Conservation (phyloP, 768 basidiomycete species). For the Pulveroboletus sp. region DNA sequence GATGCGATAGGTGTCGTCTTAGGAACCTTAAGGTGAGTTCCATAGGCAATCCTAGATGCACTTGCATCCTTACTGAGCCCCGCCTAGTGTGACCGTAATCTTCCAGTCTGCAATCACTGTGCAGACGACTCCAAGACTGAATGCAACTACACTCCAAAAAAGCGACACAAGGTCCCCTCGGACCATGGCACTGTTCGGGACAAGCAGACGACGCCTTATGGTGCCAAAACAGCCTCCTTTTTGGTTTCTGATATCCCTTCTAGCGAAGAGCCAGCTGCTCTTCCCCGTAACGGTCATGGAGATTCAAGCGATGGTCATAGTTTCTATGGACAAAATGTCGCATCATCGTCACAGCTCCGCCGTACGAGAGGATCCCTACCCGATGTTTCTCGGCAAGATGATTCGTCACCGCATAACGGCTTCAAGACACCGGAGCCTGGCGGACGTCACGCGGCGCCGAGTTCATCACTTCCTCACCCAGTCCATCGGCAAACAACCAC, state of each 20-base stretch:
- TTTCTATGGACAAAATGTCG: conserved; percentile 47
- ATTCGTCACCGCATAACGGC: conserved; percentile 11
- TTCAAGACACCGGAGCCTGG: conserved; percentile 23
- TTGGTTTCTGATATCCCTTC: conserved; percentile 39
- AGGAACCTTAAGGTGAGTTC: conserved; percentile 59
- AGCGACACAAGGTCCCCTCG: conserved; percentile 50
- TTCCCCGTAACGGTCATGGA: conserved; percentile 13
- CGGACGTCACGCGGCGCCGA: conserved; percentile 15
- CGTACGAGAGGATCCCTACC: conserved; percentile 24
- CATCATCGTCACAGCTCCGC: conserved; percentile 30
- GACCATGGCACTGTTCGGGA: conserved; percentile 38
- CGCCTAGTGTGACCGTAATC: conserved; percentile 62
- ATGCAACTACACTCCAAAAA: conserved; percentile 74
- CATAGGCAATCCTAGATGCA: neutral
- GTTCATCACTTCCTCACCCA: conserved; percentile 21
- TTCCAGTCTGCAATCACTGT: conserved; percentile 69
- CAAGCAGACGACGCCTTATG: conserved; percentile 37
- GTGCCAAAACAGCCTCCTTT: conserved; percentile 46
- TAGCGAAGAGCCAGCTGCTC: conserved; percentile 27
- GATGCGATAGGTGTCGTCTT: conserved; percentile 66
- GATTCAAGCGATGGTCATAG: conserved; percentile 34
- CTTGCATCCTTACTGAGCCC: neutral
- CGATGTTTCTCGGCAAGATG: conserved; percentile 16
- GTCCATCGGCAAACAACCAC: conserved; percentile 23
- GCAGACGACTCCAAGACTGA: conserved; percentile 45